Evolutionary conservation across 192 early-diverging fungal genomes (phyloP).

Genomic region (Entrophospora sp.): DNA sequence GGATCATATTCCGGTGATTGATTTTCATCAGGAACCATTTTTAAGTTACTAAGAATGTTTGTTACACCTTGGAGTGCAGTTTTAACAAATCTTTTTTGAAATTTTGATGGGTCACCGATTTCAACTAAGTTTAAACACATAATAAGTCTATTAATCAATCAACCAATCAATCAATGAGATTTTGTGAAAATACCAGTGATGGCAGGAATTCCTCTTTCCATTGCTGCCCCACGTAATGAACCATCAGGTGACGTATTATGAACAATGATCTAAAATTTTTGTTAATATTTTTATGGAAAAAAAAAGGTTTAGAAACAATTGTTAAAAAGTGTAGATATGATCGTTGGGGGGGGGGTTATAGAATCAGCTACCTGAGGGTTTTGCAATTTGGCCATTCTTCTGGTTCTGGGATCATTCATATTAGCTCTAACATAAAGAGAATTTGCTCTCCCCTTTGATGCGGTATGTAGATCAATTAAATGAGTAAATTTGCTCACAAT

Average conservation of each 20-base stretch:
- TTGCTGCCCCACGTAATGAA: conserved; percentile 75
- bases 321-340: no score
- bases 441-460: conserved; percentile 76
- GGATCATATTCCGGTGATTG: conserved; percentile 49
- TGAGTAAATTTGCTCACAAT: conserved; percentile 75
- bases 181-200: conserved; percentile 57
- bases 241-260: conserved; percentile 61
- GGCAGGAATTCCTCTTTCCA: conserved; percentile 64
- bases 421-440: conserved; percentile 82
- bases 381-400: conserved; percentile 73
- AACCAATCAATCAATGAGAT: no score
- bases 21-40: conserved; percentile 53
- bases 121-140: conserved; percentile 43
- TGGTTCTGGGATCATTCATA: conserved; percentile 65
- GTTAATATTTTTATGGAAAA: neutral
- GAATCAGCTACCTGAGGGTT: conserved; percentile 80
- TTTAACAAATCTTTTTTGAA: conserved; percentile 78
- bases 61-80: conserved; percentile 53
- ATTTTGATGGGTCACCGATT: conserved; percentile 80
- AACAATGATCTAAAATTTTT: conserved; percentile 46
- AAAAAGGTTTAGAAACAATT: no score
- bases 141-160: no score
- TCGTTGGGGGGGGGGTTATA: no score
- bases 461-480: conserved; percentile 83
- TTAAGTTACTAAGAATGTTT: conserved; percentile 51